Evolutionary conservation across 257 asterid species (phyloP), one percentile per base, ranked within the genome.

Genomic region (Avicennia marina): DNA sequence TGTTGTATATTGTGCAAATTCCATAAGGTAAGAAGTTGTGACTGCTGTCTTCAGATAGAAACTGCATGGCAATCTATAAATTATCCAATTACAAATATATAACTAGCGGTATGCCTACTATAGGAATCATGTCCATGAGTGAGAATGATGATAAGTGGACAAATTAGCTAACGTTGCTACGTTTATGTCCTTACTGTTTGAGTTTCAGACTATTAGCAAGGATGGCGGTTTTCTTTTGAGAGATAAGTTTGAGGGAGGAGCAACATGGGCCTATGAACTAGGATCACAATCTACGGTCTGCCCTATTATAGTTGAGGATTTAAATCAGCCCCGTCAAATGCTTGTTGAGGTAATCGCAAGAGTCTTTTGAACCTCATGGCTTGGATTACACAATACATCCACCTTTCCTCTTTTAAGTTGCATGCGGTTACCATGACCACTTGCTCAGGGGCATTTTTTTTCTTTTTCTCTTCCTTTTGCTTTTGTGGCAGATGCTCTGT

Each of bases 201-300:
- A 48, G 7, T 44, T 29, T 65, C 83, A 83, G 94, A 71, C 79
- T 44, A 57, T 75, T 53, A 62, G 83, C 53, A 77, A 79, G 67
- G 94, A 78, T 56, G 89, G 84, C 1, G 81, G 82, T 21, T 53
- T 76, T 36, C 74, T 74, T 51, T 50, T 65, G 39, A 81, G 73
- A 68, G 94, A 84, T 52, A 75, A 73, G 55, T 72, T 68, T 24
- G 90, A 77, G 61, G 88, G 90, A 27, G 94, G 95, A 66, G 94
- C 86, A 25, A 87, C 95, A 1, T 87, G 95, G 95, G 95, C 90
- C 1, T 87, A 84, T 64, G 95, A 87, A 79, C 76, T 84, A 21
- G 94, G 94, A 12, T 81, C 88, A 6, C 88, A 81, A 59, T 79
- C 95, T 42, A 79, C 66, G 80, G 81, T 74, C 65, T 79, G 94